Percentiles rank a stretch among this genome's conserved stretches.
These are phyloP conservation scores for Colletotrichum somersetense DNA, from an alignment of 2,329 filamentous ascomycete genomes.

Conservation along the genomic window DNA sequence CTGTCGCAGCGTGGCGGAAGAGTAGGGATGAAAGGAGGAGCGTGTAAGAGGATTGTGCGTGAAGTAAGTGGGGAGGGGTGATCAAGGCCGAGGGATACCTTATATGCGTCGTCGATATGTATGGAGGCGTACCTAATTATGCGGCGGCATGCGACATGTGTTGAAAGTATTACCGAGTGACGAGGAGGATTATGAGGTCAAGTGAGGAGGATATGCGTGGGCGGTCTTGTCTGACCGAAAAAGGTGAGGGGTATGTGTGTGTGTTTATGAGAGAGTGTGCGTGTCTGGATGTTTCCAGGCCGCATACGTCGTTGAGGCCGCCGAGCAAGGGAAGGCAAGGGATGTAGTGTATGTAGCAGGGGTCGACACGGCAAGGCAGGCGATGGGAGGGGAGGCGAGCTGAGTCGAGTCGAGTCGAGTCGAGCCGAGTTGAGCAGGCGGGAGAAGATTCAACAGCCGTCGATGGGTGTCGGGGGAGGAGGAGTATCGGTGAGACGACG, in stretches of 20 bases:
- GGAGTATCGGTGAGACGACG: conserved; percentile 30
- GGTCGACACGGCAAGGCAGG: background rate
- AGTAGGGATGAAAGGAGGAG: conserved; percentile 40
- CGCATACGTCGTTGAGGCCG: conserved; percentile 28
- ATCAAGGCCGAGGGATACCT: conserved; percentile 19
- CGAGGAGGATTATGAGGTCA: conserved; percentile 1
- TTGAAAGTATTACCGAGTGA: conserved; percentile 7
- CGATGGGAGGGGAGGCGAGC: background rate
- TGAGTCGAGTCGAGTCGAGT: background rate
- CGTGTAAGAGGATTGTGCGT: conserved; percentile 40
- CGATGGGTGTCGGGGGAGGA: conserved; percentile 9
- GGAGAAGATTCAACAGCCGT: conserved; percentile 18
- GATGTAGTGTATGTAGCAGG: conserved; percentile 11
- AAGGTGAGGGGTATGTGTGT: background rate
- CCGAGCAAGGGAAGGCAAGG: conserved; percentile 39
- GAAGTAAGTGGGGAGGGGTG: background rate
- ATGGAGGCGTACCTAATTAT: background rate
- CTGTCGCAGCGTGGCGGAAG: conserved; percentile 26
- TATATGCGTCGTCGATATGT: conserved; percentile 2
- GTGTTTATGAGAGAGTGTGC: too few species aligned
- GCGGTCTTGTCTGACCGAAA: background rate
- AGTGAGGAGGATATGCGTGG: conserved; percentile 3
- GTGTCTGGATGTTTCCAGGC: conserved; percentile 14
- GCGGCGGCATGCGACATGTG: conserved; percentile 11
- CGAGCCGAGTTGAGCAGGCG: background rate